Conservation (phyloP, 2,329 filamentous ascomycete genomes). For the Aspergillus sp. region DNA sequence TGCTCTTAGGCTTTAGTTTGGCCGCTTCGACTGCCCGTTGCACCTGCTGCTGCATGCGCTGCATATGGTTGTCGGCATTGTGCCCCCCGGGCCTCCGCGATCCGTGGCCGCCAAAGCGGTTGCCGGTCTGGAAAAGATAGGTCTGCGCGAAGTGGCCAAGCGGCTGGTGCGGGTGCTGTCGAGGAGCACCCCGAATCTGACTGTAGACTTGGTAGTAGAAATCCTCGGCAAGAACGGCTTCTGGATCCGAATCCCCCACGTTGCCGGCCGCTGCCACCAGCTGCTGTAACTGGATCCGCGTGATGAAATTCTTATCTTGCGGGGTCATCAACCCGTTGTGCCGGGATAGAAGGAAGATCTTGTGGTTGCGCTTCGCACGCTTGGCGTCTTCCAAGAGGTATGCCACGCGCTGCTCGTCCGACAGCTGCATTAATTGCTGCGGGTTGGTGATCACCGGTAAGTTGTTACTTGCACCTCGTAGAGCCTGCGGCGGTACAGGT, state of each 20-base stretch:
- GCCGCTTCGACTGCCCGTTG: conserved; percentile 94
- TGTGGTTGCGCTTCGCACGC: conserved; percentile 93
- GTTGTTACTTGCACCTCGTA: conserved; percentile 28
- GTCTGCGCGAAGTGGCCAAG: conserved; percentile 96
- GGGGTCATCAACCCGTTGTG: conserved; percentile 98
- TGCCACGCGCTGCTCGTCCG: conserved; percentile 73
- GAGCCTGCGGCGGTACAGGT: conserved; percentile 24
- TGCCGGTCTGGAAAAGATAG: conserved; percentile 90
- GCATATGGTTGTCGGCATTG: conserved; percentile 91
- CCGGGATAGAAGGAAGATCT: conserved; percentile 86
- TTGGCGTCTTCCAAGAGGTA: conserved; percentile 88
- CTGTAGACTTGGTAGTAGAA: conserved; percentile 98
- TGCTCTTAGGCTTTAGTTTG: conserved; percentile 96
- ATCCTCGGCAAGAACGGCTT: conserved; percentile 78
- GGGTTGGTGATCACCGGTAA: conserved; percentile 57
- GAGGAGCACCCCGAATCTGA: conserved; percentile 81
- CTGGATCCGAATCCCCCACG: conserved; percentile 67
- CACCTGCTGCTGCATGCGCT: conserved; percentile 98
- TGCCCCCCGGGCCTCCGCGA: conserved; percentile 60
- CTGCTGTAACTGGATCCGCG: conserved; percentile 93
- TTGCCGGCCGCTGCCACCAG: conserved; percentile 87
- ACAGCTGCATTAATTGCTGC: conserved; percentile 65
- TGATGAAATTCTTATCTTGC: conserved; percentile 99
- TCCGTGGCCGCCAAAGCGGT: conserved; percentile 60
- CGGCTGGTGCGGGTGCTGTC: conserved; percentile 86